phyloP scores from a whole-genome alignment of 2,329 filamentous ascomycete genomes.

The Colletotrichum sp. region DNA sequence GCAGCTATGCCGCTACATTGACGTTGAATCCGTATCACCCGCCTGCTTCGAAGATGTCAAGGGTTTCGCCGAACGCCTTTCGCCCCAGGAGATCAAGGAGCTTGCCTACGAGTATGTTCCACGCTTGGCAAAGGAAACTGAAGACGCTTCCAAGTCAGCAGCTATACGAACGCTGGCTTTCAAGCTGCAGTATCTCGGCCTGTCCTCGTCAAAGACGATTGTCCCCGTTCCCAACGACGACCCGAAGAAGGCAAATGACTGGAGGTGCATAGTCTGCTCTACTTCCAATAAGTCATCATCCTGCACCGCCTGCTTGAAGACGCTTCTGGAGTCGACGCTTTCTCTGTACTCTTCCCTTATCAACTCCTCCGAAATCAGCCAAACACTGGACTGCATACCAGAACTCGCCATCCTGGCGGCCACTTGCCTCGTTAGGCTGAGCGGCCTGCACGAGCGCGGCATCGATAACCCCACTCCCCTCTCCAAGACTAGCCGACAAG shows the following conservation, averaged over 20 bases:
- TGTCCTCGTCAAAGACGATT: conserved; percentile 40
- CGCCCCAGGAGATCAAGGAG: conserved; percentile 41
- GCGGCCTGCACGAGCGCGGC: conserved; percentile 5
- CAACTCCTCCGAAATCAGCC: neutral
- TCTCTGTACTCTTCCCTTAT: conserved; percentile 12
- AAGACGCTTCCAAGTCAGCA: conserved; percentile 26
- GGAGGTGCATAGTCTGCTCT: conserved; percentile 15
- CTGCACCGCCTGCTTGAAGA: conserved; percentile 7
- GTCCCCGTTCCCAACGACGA: conserved; percentile 24
- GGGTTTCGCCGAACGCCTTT: conserved; percentile 46
- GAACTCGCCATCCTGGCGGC: conserved; percentile 40
- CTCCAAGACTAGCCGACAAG: neutral
- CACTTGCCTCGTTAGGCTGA: conserved; percentile 36
- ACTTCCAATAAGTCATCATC: neutral
- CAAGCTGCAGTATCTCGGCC: conserved; percentile 50
- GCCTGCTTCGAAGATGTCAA: conserved; percentile 55
- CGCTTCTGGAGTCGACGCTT: conserved; percentile 13
- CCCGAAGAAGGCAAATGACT: conserved; percentile 20
- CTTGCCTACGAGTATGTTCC: conserved; percentile 42
- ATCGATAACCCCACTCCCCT: neutral
- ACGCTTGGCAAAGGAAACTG: conserved; percentile 31
- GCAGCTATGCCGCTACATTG: conserved; percentile 40
- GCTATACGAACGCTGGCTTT: conserved; percentile 38
- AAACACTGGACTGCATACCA: conserved; percentile 24
- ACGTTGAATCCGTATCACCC: conserved; percentile 37